Base-by-base conservation (phyloP, 345 rosid genomes). In the Lagerstroemia speciosa region DNA sequence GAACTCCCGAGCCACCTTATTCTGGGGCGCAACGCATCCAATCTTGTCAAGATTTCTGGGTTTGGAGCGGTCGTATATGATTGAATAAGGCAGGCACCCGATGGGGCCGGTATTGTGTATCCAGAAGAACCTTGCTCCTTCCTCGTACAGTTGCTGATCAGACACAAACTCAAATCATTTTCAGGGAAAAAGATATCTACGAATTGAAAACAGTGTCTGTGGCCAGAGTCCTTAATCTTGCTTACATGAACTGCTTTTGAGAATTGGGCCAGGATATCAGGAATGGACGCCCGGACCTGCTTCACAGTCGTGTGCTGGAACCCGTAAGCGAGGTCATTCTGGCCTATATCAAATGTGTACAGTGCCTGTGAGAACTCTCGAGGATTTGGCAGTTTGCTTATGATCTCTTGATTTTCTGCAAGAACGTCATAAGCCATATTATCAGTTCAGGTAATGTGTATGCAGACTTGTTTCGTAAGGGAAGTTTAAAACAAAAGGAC, bases 81-180 rank as follows among this genome's bases (percentile, higher is more conserved):
- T 72, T 37, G 15, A 66, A 19, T 82, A 84, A 0, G 88, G 94
- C 84, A 85, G 83, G 81, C 91, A 89, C 27, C 98, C 94, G 1
- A 89, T 31, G 38, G 98, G 94, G 29, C 94, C 89, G 0, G 93
- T 87, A 77, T 87, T 92, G 71, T 92, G 96, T 64, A 92, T 80
- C 87, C 89, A 85, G 83, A 86, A 92, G 72, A 77, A 75, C 74
- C 92, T 89, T 64, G 93, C 96, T 45, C 92, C 94, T 84, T 87
- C 83, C 64, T 77, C 73, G 74, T 79, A 79, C 31, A 87, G 78
- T 74, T 66, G 66, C 96, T 87, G 81, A 75, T 69, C 74, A 69
- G 74, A 55, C 36, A 62, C 20, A 40, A 34, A 57, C 7, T 7
- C 14, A 33, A n/a, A 58, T 33, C 17, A 38, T 6, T 38, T n/a